Conservation (phyloP, 352 stramenopile genomes). For the Phytophthora constricta region DNA sequence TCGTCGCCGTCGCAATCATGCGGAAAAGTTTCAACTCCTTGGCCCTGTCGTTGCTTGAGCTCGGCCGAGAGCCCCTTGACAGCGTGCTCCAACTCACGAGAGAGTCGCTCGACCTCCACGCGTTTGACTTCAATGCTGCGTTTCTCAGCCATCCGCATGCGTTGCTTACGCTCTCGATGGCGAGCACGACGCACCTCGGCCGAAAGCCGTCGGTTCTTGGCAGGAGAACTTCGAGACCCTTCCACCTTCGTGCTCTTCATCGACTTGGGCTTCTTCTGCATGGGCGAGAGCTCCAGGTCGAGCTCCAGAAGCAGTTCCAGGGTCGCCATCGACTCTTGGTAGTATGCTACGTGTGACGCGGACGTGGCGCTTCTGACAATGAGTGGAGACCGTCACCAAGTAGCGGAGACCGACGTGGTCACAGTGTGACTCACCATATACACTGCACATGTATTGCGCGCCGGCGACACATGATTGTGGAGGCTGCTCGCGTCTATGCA, state of each 20-base stretch:
- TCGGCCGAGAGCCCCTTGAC: constrained; percentile 14
- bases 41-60: not conserved
- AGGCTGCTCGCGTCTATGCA: not conserved
- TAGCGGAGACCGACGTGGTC: not conserved
- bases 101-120: constrained; percentile 38
- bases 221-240: not conserved
- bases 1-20: constrained; percentile 7
- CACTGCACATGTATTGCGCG: not conserved
- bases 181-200: constrained; percentile 36
- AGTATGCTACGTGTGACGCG: not conserved
- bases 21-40: constrained; percentile 14
- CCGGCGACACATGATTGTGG: too few species aligned
- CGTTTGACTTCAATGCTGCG: constrained; percentile 46
- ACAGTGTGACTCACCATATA: too few species aligned
- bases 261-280: constrained; percentile 31
- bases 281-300: constrained; percentile 26
- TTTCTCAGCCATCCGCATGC: constrained; percentile 44
- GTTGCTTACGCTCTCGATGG: constrained; percentile 53
- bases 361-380: not conserved
- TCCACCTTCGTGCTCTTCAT: not conserved
- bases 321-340: constrained; percentile 1
- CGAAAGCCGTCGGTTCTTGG: constrained; percentile 20
- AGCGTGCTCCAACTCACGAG: constrained; percentile 31
- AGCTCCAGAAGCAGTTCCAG: constrained; percentile 15
- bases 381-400: not conserved